Percentiles rank a stretch among this genome's conserved stretches.
phyloP scores from a whole-genome alignment of 495 filamentous ascomycete species.

The Penicillium manginii region DNA sequence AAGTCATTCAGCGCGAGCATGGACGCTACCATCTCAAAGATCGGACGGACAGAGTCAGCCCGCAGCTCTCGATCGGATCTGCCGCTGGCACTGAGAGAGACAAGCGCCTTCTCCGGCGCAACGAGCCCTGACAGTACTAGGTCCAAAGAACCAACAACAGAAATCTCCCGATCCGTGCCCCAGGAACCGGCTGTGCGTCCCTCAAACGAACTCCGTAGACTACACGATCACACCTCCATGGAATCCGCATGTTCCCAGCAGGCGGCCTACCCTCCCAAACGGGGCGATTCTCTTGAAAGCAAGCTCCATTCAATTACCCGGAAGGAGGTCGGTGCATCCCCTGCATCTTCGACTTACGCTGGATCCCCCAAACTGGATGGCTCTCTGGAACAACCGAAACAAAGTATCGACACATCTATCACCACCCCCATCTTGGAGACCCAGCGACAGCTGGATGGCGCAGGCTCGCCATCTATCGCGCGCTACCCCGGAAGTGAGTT shows the following conservation, averaged over 20 bases:
- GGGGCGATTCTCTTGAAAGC: conserved; percentile 60
- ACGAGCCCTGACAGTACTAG: conserved; percentile 39
- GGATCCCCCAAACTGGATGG: conserved; percentile 62
- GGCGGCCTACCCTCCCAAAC: conserved; percentile 49
- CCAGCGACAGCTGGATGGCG: conserved; percentile 38
- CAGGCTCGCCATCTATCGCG: conserved; percentile 67
- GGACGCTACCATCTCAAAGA: conserved; percentile 47
- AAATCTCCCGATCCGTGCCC: conserved; percentile 28
- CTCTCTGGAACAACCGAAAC: conserved; percentile 36
- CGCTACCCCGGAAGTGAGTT: conserved; percentile 79
- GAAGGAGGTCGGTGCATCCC: conserved; percentile 40
- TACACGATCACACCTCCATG: conserved; percentile 42
- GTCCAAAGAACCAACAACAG: conserved; percentile 26
- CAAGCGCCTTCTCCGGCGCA: conserved; percentile 37
- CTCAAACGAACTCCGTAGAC: conserved; percentile 42
- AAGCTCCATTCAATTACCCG: conserved; percentile 37
- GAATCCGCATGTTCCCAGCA: conserved; percentile 42
- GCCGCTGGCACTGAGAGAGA: conserved; percentile 31
- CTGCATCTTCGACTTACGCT: conserved; percentile 28
- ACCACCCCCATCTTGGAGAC: conserved; percentile 49
- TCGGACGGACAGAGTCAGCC: conserved; percentile 62
- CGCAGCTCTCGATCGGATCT: conserved; percentile 66
- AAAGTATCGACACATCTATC: conserved; percentile 51
- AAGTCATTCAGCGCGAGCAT: conserved; percentile 69
- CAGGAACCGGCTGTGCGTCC: conserved; percentile 37